A percentile compares a stretch with the other conserved stretches of the same genome.
phyloP scores from a whole-genome alignment of 2,329 filamentous ascomycete genomes.

The Pseudogymnoascus sp. region DNA sequence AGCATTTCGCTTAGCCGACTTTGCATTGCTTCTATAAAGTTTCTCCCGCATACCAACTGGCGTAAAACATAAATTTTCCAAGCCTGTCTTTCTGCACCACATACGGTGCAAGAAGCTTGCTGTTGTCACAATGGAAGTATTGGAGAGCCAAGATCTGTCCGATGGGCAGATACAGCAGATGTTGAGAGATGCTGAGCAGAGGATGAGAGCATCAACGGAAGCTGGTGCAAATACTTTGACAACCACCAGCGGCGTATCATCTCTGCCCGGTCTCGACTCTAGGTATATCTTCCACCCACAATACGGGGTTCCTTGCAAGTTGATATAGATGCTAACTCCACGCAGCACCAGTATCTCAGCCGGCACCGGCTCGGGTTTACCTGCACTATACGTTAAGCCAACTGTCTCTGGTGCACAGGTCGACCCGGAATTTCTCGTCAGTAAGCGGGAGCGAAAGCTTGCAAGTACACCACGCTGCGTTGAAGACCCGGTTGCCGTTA shows the following conservation, averaged over 20 bases:
- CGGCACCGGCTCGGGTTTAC: constrained; percentile 16
- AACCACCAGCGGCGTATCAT: constrained; percentile 17
- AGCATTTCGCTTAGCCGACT: constrained; percentile 3
- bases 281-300: constrained; percentile 4
- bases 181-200: constrained; percentile 53
- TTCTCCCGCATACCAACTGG: neutral
- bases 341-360: constrained; percentile 7
- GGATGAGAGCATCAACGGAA: constrained; percentile 39
- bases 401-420: constrained; percentile 45
- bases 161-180: constrained; percentile 58
- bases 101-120: constrained; percentile 3
- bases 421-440: constrained; percentile 43
- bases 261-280: constrained; percentile 1
- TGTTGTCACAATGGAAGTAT: neutral
- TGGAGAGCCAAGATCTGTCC: constrained; percentile 40
- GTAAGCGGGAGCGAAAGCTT: constrained; percentile 38
- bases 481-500: constrained; percentile 42
- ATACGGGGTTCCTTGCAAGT: neutral
- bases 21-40: constrained; percentile 9
- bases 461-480: constrained; percentile 44
- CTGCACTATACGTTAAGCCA: constrained; percentile 47
- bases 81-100: constrained; percentile 6
- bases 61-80: constrained; percentile 5
- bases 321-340: neutral
- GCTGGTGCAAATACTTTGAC: constrained; percentile 19